Evolutionary conservation across 2,329 filamentous ascomycete species (phyloP), one percentile per base, ranked within the genome.

Genomic region (Fusarium continuum): DNA sequence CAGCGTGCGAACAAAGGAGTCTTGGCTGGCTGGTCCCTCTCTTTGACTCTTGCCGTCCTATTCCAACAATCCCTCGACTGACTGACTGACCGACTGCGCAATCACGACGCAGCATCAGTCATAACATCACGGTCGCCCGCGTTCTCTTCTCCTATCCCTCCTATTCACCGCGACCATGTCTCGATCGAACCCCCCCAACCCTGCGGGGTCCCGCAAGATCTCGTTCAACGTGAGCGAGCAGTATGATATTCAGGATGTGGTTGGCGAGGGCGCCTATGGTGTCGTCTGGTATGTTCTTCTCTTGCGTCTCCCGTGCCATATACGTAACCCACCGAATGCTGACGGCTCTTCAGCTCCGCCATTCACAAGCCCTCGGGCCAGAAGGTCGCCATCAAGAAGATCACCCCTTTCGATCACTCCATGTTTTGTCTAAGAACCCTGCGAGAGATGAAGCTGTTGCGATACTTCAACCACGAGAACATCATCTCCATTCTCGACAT

Each of bases 371-470:
- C 95, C 19, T 98, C 95, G 0, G 90, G 93, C 64, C 95, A 99
- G 80, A 98, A 98, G 81, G 95, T 99, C 59, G 95, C 95, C 61
- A 99, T 99, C 84, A 99, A 99, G 85, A 99, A 99, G 86, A 99
- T 99, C 73, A 98, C 93, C 0, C 95, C 95, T 6, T 99, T 99
- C 79, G 95, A 99, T 74, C 95, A 98, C 78, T 97, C 93, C 76
- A 97, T 97, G 93, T 97, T 97, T 84, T 97, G 94, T 77, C 82
- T 99, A 73, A 86, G 95, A 77, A 99, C 95, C 2, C 83, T 99
- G 68, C 93, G 95, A 78, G 95, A 99, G 81, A 99, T 99, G 95
- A 99, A 99, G 86, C 85, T 99, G 55, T 83, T 99, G 73, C 88
- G 95, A 73, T 98, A 99, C 81, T 99, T 99, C 84, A 99, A 98